Base-by-base conservation (phyloP, 805 yeast species). In the Osmozyma mogii region DNA sequence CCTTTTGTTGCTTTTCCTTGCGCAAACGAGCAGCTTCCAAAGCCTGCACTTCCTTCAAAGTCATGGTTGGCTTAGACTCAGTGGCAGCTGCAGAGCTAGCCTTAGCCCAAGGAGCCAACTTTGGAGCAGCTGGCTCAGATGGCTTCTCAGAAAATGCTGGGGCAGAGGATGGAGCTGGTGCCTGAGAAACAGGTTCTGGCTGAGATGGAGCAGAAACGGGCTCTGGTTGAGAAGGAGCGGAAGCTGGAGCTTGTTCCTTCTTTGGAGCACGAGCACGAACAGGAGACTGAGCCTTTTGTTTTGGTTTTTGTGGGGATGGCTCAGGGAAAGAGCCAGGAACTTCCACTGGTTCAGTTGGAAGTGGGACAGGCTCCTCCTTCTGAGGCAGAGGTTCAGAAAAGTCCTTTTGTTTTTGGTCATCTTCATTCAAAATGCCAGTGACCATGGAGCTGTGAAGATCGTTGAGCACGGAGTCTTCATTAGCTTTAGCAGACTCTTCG, bases 51-150 rank as follows among this genome's bases (percentile, higher is more conserved):
- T 73, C 72, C 30, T 64, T 61, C 42, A 73, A 54, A 0, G 77
- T 54, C 30, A 70, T 34, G n/a, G 54, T 47, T 9, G 75, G 73
- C 22, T 50, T 36, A 31, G 37, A 6, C 13, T 22, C 37, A n/a
- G n/a, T 11, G 31, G 34, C 24, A 4, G 44, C 36, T 5, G 35
- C 31, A 44, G 34, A 37, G 15, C 49, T 35, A 14, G 49, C 43
- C 1, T 46, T 36, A n/a, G 78, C 78, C 78, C 78, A 73, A 25
- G 79, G 78, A 4, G 78, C 78, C 17, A 62, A 47, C 30, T 15
- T 25, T 17, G 35, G 43, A 14, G 37, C 44, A 6, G 36, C 19
- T 11, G 45, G 38, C 19, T 34, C 25, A 19, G 48, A 34, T 2
- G 49, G 48, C 27, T 38, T 41, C 24, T 38, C 29, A 8, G 27